Base-by-base conservation (phyloP, 768 basidiomycete species). In the Chalciporus piperatus region DNA sequence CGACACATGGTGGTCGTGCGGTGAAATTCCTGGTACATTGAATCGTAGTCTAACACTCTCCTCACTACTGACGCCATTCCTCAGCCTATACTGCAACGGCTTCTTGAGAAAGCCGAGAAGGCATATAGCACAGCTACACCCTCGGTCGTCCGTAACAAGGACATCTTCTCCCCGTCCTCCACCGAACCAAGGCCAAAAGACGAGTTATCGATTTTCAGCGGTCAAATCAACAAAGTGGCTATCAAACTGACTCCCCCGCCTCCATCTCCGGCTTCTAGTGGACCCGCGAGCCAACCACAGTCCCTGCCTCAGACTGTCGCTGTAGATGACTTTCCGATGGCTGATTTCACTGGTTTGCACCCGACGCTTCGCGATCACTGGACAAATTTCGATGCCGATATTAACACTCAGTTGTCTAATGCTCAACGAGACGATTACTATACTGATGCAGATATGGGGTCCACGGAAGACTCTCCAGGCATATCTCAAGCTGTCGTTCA, bases 141-240 rank as follows among this genome's bases (percentile, higher is more conserved):
- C 8, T 62, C 74, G 2, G 68, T 67, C 43, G 70, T 74, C 45
- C 76, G 74, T 14, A 76, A 74, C 56, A 54, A 32, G 23, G 82
- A 85, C 67, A 84, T 85, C 25, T 87, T 88, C 65, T 71, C 74
- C 19, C 72, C 78, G 16, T 37, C 35, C 9, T 78, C 82, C 0
- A 55, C 69, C 12, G 55, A 64, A 11, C 68, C 71, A 22, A 78
- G 76, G 35, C 66, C 71, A n/a, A 77, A 82, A 49, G 87, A 89
- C 62, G 87, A 89, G 60, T 68, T 90, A 20, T 79, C 81, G 6
- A 86, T 89, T 22, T 89, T 89, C 65, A 81, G 85, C 44, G 88
- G 88, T n/a, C 79, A 82, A 59, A 87, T 82, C 10, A 80, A 85
- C 53, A 85, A 80, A 0, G 72, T 89, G 20, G 70, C 73, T 9